Conservation (phyloP, 1,284 basidiomycete species). For the Cystobasidium sp. region DNA sequence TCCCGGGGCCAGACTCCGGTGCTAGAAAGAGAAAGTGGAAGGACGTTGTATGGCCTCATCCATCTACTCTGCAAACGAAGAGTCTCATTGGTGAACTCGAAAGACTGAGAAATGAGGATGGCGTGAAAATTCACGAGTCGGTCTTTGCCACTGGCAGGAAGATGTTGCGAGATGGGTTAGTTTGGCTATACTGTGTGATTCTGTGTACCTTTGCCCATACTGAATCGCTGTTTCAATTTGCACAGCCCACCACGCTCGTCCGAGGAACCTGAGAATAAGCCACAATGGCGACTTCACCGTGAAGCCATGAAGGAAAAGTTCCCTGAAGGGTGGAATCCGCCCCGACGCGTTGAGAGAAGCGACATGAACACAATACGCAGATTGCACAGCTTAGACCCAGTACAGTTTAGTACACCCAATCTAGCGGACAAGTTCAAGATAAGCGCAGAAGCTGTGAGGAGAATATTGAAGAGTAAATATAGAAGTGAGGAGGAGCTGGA, state of each 20-base stretch:
- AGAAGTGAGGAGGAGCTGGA: constrained; percentile 60
- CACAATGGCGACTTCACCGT: constrained; percentile 43
- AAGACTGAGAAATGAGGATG: constrained; percentile 1
- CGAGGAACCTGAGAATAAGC: constrained; percentile 13
- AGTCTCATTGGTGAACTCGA: not conserved
- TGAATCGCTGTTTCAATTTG: not conserved
- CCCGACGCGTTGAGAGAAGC: constrained; percentile 82
- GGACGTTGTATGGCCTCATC: not conserved
- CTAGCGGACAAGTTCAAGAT: constrained; percentile 80
- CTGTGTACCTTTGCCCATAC: not conserved
- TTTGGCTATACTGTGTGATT: too few relatives aligned
- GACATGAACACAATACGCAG: constrained; percentile 84
- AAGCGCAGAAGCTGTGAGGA: constrained; percentile 80
- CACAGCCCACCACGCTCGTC: not conserved
- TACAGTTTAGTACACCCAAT: constrained; percentile 69
- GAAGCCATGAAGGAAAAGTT: constrained; percentile 45
- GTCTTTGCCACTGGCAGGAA: constrained; percentile 10
- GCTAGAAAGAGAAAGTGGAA: not conserved
- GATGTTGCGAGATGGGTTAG: not conserved
- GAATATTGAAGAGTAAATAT: constrained; percentile 83
- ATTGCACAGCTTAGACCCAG: constrained; percentile 72
- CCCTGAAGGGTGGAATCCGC: constrained; percentile 70
- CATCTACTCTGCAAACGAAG: not conserved
- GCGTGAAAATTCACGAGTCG: not conserved
- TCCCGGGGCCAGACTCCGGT: too few relatives aligned